A percentile compares a stretch with the other conserved stretches of the same genome.
phyloP scores from a whole-genome alignment of 2,329 filamentous ascomycete species.

The Sarocladiaceae sp. region DNA sequence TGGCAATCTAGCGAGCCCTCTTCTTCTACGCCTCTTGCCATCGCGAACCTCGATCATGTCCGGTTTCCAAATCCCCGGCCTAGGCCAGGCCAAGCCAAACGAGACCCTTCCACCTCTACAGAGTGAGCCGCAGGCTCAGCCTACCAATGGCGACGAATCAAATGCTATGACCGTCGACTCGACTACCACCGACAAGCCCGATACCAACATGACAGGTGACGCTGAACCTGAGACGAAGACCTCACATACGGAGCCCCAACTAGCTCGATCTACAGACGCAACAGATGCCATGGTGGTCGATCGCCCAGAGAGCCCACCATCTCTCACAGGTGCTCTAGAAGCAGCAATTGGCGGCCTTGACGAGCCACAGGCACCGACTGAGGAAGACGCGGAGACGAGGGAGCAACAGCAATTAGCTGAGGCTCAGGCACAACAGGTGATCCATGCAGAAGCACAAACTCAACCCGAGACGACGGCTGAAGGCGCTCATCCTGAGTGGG shows the following conservation, averaged over 20 bases:
- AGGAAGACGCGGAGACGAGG: conserved; percentile 8
- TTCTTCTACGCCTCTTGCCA: neutral
- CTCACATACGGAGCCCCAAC: neutral
- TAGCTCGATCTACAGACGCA: neutral
- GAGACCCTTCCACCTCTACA: conserved; percentile 33
- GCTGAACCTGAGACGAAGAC: neutral
- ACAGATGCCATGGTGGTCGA: conserved; percentile 32
- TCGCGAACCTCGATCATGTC: conserved; percentile 24
- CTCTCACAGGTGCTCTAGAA: conserved; percentile 36
- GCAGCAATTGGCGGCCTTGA: conserved; percentile 35
- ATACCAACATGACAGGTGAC: neutral
- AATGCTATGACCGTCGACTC: conserved; percentile 13
- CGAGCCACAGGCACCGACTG: conserved; percentile 10
- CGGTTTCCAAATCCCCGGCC: conserved; percentile 36
- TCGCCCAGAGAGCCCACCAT: conserved; percentile 27
- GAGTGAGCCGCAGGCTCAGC: conserved; percentile 16
- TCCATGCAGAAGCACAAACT: conserved; percentile 9
- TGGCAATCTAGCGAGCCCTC: neutral
- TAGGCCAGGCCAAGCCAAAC: conserved; percentile 36
- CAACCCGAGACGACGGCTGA: conserved; percentile 13
- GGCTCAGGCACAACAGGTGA: conserved; percentile 3
- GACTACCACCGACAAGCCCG: conserved; percentile 11
- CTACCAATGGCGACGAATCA: conserved; percentile 21
- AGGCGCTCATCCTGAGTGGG: conserved; percentile 68
- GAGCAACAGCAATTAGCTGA: neutral